Evolutionary conservation across 257 asterid species (phyloP).

Genomic region (Solanum chiquidenum): DNA sequence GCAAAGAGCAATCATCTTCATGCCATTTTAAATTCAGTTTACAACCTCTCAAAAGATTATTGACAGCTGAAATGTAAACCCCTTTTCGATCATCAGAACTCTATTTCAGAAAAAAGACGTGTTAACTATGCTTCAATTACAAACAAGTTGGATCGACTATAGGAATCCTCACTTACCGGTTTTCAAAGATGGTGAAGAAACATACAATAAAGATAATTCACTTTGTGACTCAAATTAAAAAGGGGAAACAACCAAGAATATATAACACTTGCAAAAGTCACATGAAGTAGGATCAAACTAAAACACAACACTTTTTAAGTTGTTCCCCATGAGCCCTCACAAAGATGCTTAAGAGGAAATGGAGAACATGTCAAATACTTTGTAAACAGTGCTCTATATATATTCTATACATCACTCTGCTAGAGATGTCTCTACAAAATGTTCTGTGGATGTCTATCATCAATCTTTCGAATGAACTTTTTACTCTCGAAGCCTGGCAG

Average conservation of each 20-base stretch:
- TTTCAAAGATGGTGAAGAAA: neutral
- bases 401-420: neutral
- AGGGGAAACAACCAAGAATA: neutral
- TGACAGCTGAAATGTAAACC: neutral
- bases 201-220: neutral
- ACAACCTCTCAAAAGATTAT: neutral
- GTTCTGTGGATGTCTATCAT: neutral
- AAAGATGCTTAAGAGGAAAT: neutral
- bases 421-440: neutral
- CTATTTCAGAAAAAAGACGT: neutral
- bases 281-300: neutral
- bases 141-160: neutral
- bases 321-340: neutral
- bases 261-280: neutral
- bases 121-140: neutral
- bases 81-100: neutral
- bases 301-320: neutral
- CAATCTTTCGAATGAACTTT: neutral
- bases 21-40: neutral
- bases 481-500: neutral
- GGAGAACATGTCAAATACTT: neutral
- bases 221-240: neutral
- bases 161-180: neutral
- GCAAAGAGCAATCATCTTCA: neutral
- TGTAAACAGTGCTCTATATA: neutral